These are phyloP conservation scores for Chenopodium suecicum DNA, from an alignment of 148 eudicot species.

Conservation along the genomic window DNA sequence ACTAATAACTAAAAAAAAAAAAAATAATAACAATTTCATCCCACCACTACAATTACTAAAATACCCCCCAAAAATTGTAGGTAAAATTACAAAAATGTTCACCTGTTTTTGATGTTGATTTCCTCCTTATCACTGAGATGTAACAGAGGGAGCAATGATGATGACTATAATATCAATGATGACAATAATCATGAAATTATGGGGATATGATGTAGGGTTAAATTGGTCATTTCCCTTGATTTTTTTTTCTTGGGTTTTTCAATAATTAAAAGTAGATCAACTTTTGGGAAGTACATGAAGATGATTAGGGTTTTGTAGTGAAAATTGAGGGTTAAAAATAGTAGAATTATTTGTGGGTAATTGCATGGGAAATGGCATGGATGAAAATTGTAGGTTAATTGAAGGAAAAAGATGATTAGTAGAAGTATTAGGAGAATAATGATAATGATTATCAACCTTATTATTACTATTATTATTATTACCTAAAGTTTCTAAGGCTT, in stretches of 20 bases:
- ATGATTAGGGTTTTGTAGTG: conserved; percentile 43
- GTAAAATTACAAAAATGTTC: conserved; percentile 24
- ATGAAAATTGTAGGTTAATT: conserved; percentile 30
- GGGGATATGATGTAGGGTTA: conserved; percentile 18
- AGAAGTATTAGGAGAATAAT: conserved; percentile 2
- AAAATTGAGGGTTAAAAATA: conserved; percentile 16
- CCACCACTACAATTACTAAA: background rate
- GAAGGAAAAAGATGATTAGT: conserved; percentile 19
- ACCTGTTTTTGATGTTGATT: conserved; percentile 16
- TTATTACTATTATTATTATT: conserved; percentile 10
- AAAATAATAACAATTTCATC: background rate
- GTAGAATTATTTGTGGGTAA: background rate
- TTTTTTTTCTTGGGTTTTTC: background rate
- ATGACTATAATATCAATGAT: conserved; percentile 11
- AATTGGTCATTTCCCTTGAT: conserved; percentile 6
- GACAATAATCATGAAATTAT: conserved; percentile 13
- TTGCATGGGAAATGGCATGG: conserved; percentile 50
- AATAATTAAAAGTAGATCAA: conserved; percentile 21
- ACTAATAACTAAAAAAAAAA: background rate
- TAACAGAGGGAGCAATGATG: conserved; percentile 14
- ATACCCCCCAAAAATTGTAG: background rate
- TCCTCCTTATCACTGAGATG: background rate
- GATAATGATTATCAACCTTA: conserved; percentile 9
- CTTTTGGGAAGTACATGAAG: conserved; percentile 32
- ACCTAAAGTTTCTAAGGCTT: conserved; percentile 58